A percentile compares a stretch with the other conserved stretches of the same genome.
Evolutionary conservation across 345 rosid genomes (phyloP).

Genomic region (Syzygium aqueum): DNA sequence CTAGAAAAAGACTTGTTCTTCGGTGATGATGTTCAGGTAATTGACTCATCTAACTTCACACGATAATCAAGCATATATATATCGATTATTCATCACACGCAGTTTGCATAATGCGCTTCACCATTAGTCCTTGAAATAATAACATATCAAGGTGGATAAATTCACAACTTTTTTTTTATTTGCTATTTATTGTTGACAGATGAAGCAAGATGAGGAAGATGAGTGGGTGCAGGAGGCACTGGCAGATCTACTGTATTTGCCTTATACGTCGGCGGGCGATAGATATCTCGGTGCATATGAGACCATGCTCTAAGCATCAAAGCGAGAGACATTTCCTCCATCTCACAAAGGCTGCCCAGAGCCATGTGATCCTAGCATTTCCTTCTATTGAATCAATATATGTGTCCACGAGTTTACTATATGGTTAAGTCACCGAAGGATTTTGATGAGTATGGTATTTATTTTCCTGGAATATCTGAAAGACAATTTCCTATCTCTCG

Average conservation of each 20-base stretch:
- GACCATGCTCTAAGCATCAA: not conserved
- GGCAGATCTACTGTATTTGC: slow-evolving; percentile 54
- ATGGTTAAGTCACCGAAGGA: not conserved
- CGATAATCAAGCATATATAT: slow-evolving; percentile 13
- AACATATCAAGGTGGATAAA: not conserved
- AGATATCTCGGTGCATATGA: not conserved
- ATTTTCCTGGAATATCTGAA: not conserved
- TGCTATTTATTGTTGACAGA: slow-evolving; percentile 15
- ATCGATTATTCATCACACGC: not conserved
- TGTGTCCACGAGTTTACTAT: not conserved
- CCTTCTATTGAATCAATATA: not conserved
- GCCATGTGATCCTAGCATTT: not conserved
- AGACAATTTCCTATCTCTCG: not conserved
- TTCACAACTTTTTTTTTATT: not conserved
- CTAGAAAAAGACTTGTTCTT: slow-evolving; percentile 26
- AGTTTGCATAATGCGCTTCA: not conserved
- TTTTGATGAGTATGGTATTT: not conserved
- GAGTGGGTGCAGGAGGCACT: slow-evolving; percentile 72
- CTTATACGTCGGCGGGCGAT: slow-evolving; percentile 26
- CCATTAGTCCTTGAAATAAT: not conserved
- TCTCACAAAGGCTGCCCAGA: not conserved
- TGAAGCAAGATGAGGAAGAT: slow-evolving; percentile 52
- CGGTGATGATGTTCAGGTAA: slow-evolving; percentile 11
- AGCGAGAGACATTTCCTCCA: not conserved
- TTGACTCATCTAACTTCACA: slow-evolving; percentile 4